Base-by-base conservation (phyloP, 768 basidiomycete species). In the Atractiella rhizophila region DNA sequence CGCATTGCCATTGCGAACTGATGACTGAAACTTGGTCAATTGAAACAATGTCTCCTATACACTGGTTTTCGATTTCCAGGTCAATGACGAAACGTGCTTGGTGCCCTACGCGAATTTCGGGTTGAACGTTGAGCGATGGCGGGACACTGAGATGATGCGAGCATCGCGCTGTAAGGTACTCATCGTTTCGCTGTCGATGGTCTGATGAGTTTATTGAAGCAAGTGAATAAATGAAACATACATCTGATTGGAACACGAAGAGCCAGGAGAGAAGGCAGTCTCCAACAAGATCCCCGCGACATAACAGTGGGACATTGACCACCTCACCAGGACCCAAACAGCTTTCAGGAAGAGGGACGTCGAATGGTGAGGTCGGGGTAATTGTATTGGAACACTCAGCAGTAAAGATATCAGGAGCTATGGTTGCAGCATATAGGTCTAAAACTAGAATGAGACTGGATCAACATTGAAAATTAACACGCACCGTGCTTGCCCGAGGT, bases 191-290 rank as follows among this genome's bases (percentile, higher is more conserved):
- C n/a, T n/a, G n/a, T n/a, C n/a, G n/a, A n/a, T n/a, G n/a, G n/a
- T n/a, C n/a, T n/a, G n/a, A n/a, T n/a, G n/a, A n/a, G n/a, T n/a
- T n/a, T n/a, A n/a, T n/a, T n/a, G n/a, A n/a, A n/a, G n/a, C n/a
- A n/a, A n/a, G n/a, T n/a, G n/a, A n/a, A n/a, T n/a, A n/a, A n/a
- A n/a, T n/a, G n/a, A n/a, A n/a, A n/a, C n/a, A n/a, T n/a, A 71
- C 73, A 59, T 72, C 67, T 49, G 74, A 28, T n/a, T 46, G 67
- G 59, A 70, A 79, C 0, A 71, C 64, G 54, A 82, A 68, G 12
- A 83, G 57, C 7, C 78, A 49, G 39, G 61, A 64, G 10, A 82
- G 59, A 34, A 70, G 66, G 28, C 66, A 63, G 29, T 60, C 59
- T 20, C 68, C 70, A 5, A 59, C 42, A 0, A 54, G 50, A 37